Base-by-base conservation (phyloP, 2,329 filamentous ascomycete species). In the Uncinocarpus reesii region DNA sequence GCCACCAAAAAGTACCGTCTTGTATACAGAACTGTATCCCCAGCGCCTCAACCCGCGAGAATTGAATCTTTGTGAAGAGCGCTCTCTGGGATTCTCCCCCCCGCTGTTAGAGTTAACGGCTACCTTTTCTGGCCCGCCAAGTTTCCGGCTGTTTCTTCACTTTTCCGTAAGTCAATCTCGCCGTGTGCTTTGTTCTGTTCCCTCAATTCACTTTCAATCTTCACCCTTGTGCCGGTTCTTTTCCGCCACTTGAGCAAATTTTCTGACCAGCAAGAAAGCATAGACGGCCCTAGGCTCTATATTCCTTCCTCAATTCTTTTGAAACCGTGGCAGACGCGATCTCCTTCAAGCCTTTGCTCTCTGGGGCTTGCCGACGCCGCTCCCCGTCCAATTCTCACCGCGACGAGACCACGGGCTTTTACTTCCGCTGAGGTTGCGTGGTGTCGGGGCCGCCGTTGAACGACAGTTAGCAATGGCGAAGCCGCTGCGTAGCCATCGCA, bases 401-500 rank as follows among this genome's bases (percentile, higher is more conserved):
- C 5, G 29, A 16, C 38, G 11, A 32, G n/a, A 31, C 16, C 41
- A 10, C 48, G 11, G 21, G 29, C 42, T 31, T 36, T 15, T 28
- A 35, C 35, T 35, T 20, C 18, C 21, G 15, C 34, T 35, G 48
- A 44, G 29, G 48, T 36, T 47, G 38, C 44, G 48, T 36, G 48
- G 50, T 42, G 32, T 36, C 37, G 43, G 44, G 16, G 28, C 16
- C 20, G 40, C 40, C 29, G 37, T 43, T 43, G 21, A 20, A 32
- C 28, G 26, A 23, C 20, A 40, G 20, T 46, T 26, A 5, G 46
- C 23, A 44, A 68, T 69, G 66, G 59, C 65, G 34, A 65, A 61
- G 58, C 58, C 65, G 43, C 55, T 53, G 8, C 53, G 57, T 34
- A 52, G 54, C 40, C 57, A 57, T 37, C 53, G 58, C 45, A 62